Evolutionary conservation across 371 early-diverging fungal genomes (phyloP), one percentile per base, ranked within the genome.

Genomic region (Rhizomucor miehei): DNA sequence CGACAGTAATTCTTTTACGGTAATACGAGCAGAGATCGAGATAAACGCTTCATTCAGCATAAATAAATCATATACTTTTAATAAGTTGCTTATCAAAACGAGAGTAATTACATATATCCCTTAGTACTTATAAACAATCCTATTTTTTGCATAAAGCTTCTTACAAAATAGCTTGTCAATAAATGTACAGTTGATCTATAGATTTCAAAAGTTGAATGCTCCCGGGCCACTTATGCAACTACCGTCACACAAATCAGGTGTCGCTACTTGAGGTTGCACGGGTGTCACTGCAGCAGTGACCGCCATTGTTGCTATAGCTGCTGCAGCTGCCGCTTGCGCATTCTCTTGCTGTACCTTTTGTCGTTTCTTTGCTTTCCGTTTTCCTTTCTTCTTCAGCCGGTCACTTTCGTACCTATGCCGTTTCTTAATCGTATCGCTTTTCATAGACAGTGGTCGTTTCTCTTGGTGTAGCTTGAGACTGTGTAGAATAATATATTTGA

Each of bases 341-440:
- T 8, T 29, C 8, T 29, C 29, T 29, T 29, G 3, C 29, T 29
- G 29, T 3, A 29, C 5, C 29, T 29, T 29, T 44, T 14, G 25
- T 6, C 34, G 25, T 45, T 17, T 44, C 51, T 34, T 43, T 19
- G 25, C 43, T 34, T 51, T 34, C 41, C 39, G 39, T 34, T 37
- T 51, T 57, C 40, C 49, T 35, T 55, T 60, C 21, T 51, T 54
- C 34, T 41, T 63, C 34, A n/a, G 65, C 49, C 47, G 59, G 59
- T 60, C 64, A 17, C 69, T 70, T 63, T 88, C 89, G 44, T 85
- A 81, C 25, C 90, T 80, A 54, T 87, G 85, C 38, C 93, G 81
- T 60, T 93, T 93, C 44, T 88, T 85, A 51, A 93, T 92, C 14
- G 92, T 81, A 55, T 89, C 88, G 5, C 88, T 88, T 62, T 89